Base-by-base conservation (phyloP, 2,329 filamentous ascomycete genomes). In the Fusarium xyrophilum region DNA sequence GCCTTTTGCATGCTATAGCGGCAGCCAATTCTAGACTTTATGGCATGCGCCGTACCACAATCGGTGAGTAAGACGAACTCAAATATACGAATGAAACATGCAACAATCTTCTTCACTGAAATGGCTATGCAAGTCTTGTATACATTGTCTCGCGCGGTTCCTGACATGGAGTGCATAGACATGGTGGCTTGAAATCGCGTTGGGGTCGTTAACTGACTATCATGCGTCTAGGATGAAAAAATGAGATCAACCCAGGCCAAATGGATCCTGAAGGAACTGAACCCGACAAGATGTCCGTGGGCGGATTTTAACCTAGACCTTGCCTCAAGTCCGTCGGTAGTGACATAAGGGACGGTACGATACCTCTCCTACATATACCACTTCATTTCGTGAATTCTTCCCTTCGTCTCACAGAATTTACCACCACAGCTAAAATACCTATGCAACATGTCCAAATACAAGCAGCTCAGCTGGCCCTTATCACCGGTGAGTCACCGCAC, bases 401-500 rank as follows among this genome's bases (percentile, higher is more conserved):
- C 4, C 23, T 25, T 25, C 23, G 23, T 6, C 23, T 25, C 23
- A 25, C 6, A 25, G 23, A 25, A 25, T 15, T 21, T 0, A 3
- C 7, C 0, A 15, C 17, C 7, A 1, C 1, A 9, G 1, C 7
- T 27, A 25, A 25, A 4, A 25, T 4, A 25, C 21, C 4, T 6
- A 9, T 10, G 1, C 2, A 32, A 1, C 0, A 63, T 63, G 60
- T 63, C 60, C 0, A 43, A 63, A 3, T 63, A 65, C 12, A 64
- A 64, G 7, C 43, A 60, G 4, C 38, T 65, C 43, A 60, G 4
- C 38, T 65, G 2, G 61, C 55, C 9, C 38, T 65, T 2, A 59
- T 64, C 7, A 64, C 61, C n/a, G 61, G 61, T 64, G n/a, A 64
- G 61, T 40, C 10, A 7, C 25, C 23, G 21, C 6, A 21, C 11